Evolutionary conservation across 2,329 filamentous ascomycete genomes (phyloP), one percentile per base, ranked within the genome.

Genomic region (Aspergillus persii): DNA sequence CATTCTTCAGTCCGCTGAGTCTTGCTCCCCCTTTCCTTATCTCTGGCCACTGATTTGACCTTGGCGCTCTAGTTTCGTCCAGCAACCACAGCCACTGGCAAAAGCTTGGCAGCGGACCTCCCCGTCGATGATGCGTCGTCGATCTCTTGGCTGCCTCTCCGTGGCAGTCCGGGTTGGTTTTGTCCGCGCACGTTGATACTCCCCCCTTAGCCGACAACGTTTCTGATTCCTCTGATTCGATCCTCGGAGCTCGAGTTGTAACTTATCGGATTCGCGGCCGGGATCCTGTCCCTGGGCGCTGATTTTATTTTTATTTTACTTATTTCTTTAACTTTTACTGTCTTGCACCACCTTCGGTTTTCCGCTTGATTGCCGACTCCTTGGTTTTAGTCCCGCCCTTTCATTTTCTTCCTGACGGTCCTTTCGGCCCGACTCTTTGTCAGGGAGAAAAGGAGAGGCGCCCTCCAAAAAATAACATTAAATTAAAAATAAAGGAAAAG

Each of bases 31-130:
- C 23, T 36, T 56, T 54, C 46, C 48, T 58, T 57, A 56, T 54
- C 55, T 51, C 50, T 15, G 36, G 15, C 7, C 9, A 23, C 18
- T 47, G 44, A 47, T 41, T 41, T 41, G 36, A 23, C 44, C 27
- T 47, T 47, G 12, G 15, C 12, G 36, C 36, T 41, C 36, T 6
- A 41, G 36, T 11, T 15, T 23, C 36, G 51, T 31, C 65, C 55
- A 46, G 47, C 39, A 12, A 48, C 50, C 66, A 68, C 63, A 65
- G 66, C 66, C 66, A 66, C 68, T 31, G 53, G 12, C 11, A 64
- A 69, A 69, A 67, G 69, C 71, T 73, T 72, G 71, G 70, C 71
- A 65, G 69, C 66, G 69, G 70, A 53, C 57, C 68, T 65, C 55
- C 54, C 61, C 54, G 62, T 62, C 60, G 62, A 68, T 53, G 68